Evolutionary conservation across 2,329 filamentous ascomycete genomes (phyloP), one percentile per base, ranked within the genome.

Genomic region (Juglanconis sp.): DNA sequence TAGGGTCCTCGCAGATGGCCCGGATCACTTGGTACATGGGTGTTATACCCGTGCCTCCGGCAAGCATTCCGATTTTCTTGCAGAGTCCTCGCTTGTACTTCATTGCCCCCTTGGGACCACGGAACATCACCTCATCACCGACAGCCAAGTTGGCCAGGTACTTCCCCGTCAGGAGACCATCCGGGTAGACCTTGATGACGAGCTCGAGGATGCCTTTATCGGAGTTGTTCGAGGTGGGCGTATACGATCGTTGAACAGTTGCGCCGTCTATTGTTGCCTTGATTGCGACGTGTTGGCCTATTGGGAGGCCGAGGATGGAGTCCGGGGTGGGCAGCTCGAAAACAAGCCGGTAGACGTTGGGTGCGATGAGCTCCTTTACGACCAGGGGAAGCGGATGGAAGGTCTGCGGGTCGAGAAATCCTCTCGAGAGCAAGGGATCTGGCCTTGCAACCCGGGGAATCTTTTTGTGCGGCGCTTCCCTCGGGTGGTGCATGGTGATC

Each of bases 21-120:
- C 84, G 80, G 66, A 88, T 86, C 6, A 88, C 70, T 67, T 88
- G 85, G 68, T 78, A 84, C 79, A 85, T 83, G 3, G 83, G 82
- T 1, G 83, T 82, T 60, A 82, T 81, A 5, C 80, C 80, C 1
- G 68, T 78, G 15, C 79, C 79, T 40, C 82, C 82, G 1, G 80
- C 81, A 1, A 86, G 68, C 82, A 86, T 85, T 59, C 81, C 81
- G 46, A 86, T 77, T 47, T 73, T 70, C 64, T 73, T 75, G 53
- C 71, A 73, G 1, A 78, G 69, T 0, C 73, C 74, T 24, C 72
- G 74, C 15, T 68, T 68, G 67, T 85, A 85, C 9, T 74, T 74
- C 80, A 85, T 84, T 1, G 80, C 77, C 9, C 83, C 83, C 68
- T 83, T 85, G 42, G 83, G 82, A 0, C 83, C 83, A 13, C 82